phyloP scores from a whole-genome alignment of 2,329 filamentous ascomycete genomes.

The Fusarium camptoceras region DNA sequence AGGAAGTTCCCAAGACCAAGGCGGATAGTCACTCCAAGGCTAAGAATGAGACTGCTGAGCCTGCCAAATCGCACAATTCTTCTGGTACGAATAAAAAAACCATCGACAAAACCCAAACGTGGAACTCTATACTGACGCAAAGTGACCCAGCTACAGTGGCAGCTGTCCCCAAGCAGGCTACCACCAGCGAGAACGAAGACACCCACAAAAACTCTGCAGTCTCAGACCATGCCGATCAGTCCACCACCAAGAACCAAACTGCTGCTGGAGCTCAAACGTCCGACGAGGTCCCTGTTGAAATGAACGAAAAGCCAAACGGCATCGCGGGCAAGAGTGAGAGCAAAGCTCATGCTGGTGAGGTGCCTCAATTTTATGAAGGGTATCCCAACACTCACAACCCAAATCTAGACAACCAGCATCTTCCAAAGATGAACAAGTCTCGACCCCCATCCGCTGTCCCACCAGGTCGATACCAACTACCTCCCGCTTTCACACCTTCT shows the following conservation, averaged over 20 bases:
- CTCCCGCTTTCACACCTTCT: conserved; percentile 56
- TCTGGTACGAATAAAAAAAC: conserved; percentile 40
- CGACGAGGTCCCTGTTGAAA: conserved; percentile 10
- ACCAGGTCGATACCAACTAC: conserved; percentile 57
- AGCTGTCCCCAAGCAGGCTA: conserved; percentile 33
- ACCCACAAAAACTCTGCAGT: conserved; percentile 23
- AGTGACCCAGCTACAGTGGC: conserved; percentile 16
- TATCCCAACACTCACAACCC: conserved; percentile 11
- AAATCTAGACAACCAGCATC: conserved; percentile 29
- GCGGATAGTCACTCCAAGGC: conserved; percentile 23
- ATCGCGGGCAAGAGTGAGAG: conserved; percentile 24
- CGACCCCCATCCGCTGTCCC: conserved; percentile 50
- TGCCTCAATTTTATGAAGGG: neutral
- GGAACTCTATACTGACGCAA: conserved; percentile 26
- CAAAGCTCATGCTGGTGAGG: conserved; percentile 37
- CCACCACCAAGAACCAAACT: conserved; percentile 32
- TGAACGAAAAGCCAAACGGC: conserved; percentile 34
- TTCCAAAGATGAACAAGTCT: conserved; percentile 35
- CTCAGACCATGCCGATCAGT: conserved; percentile 41
- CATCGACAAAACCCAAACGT: neutral
- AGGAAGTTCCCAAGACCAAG: conserved; percentile 24
- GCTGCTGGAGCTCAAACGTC: conserved; percentile 20
- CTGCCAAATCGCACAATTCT: conserved; percentile 27
- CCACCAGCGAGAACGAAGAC: conserved; percentile 28
- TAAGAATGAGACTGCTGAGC: conserved; percentile 16